Evolutionary conservation across 2,329 filamentous ascomycete genomes (phyloP).

Genomic region (Fusarium humuli): DNA sequence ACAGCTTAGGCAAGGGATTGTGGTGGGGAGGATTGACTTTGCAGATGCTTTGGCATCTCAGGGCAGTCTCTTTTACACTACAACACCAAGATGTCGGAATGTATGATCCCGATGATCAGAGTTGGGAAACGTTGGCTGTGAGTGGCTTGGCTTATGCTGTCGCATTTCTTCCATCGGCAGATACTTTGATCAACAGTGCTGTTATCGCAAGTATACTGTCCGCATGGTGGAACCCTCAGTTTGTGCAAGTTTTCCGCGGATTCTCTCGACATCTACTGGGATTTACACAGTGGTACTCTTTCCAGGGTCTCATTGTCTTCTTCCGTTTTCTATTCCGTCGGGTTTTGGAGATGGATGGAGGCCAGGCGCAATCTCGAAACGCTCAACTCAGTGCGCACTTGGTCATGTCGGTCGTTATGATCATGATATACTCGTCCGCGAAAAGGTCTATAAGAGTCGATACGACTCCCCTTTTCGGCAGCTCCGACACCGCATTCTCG

Average conservation of each 20-base stretch:
- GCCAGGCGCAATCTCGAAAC: slow-evolving; percentile 53
- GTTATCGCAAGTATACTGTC: slow-evolving; percentile 63
- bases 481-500: slow-evolving; percentile 39
- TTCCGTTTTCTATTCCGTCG: slow-evolving; percentile 64
- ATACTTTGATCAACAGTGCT: slow-evolving; percentile 59
- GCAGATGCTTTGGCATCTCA: slow-evolving; percentile 65
- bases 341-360: slow-evolving; percentile 55
- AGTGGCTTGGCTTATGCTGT: slow-evolving; percentile 31
- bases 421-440: slow-evolving; percentile 60
- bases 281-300: slow-evolving; percentile 72
- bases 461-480: slow-evolving; percentile 64
- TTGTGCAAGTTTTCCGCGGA: slow-evolving; percentile 69
- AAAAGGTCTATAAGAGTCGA: slow-evolving; percentile 65
- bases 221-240: slow-evolving; percentile 76
- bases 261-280: slow-evolving; percentile 70
- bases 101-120: slow-evolving; percentile 51
- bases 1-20: slow-evolving; percentile 56
- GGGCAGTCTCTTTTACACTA: slow-evolving; percentile 44
- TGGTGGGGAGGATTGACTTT: slow-evolving; percentile 62
- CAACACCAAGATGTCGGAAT: slow-evolving; percentile 47
- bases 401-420: slow-evolving; percentile 64
- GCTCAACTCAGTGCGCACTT: slow-evolving; percentile 65
- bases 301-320: slow-evolving; percentile 70
- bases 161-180: slow-evolving; percentile 54
- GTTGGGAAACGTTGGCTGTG: slow-evolving; percentile 25